Evolutionary conservation across 2,329 filamentous ascomycete species (phyloP).

Genomic region (Trichoderma hamatum): DNA sequence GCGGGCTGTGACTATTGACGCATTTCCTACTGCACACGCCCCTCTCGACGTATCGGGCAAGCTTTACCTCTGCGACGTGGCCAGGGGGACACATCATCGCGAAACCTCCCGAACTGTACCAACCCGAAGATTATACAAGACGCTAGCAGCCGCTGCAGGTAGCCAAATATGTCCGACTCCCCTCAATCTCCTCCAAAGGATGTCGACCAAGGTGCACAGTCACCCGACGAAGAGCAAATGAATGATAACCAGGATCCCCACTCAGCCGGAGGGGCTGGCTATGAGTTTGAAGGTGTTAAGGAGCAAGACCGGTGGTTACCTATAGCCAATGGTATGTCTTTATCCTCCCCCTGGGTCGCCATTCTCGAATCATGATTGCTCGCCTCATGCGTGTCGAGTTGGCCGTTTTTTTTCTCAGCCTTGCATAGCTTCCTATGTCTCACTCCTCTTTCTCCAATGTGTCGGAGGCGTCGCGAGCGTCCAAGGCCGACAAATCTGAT

Average conservation of each 20-base stretch:
- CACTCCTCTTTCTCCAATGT: slow-evolving; percentile 58
- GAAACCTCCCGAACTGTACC: slow-evolving; percentile 54
- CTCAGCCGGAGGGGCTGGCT: slow-evolving; percentile 68
- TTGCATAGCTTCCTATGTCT: slow-evolving; percentile 57
- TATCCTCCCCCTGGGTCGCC: slow-evolving; percentile 10
- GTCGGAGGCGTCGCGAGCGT: slow-evolving; percentile 52
- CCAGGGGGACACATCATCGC: slow-evolving; percentile 62
- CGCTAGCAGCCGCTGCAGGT: slow-evolving; percentile 66
- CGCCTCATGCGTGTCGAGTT: slow-evolving; percentile 35
- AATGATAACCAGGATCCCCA: slow-evolving; percentile 82
- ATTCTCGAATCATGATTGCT: slow-evolving; percentile 42
- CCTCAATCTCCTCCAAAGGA: slow-evolving; percentile 89
- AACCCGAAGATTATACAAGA: slow-evolving; percentile 62
- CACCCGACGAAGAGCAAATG: slow-evolving; percentile 94
- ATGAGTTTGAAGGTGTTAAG: slow-evolving; percentile 94
- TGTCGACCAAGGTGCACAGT: slow-evolving; percentile 90
- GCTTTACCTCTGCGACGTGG: slow-evolving; percentile 64
- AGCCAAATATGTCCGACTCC: slow-evolving; percentile 89
- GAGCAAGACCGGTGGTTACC: slow-evolving; percentile 99
- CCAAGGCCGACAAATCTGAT: slow-evolving; percentile 54
- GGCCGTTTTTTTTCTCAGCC: slow-evolving; percentile 35
- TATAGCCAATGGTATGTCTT: slow-evolving; percentile 97
- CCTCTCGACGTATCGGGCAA: slow-evolving; percentile 42
- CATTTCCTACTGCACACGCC: slow-evolving; percentile 55
- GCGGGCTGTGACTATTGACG: slow-evolving; percentile 52